phyloP scores from a whole-genome alignment of 192 early-diverging fungal species.

The Coemansia sp. region DNA sequence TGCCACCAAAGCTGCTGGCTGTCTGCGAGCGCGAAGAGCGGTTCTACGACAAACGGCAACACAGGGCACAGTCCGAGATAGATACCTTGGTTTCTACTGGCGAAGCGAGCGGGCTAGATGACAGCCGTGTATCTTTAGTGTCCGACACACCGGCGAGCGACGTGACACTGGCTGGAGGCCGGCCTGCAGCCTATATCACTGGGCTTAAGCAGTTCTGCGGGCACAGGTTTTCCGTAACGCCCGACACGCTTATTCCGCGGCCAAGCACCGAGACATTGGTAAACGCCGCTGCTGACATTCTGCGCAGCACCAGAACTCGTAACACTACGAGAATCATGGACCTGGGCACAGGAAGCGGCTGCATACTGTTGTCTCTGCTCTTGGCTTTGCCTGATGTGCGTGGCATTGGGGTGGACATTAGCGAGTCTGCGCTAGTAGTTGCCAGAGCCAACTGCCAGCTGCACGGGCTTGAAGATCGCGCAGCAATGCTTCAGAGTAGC shows the following conservation, averaged over 20 bases:
- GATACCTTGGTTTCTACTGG: constrained; percentile 1
- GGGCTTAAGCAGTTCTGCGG: constrained; percentile 58
- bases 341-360: constrained; percentile 74
- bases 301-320: neutral
- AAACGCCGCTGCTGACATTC: constrained; percentile 35
- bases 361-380: constrained; percentile 62
- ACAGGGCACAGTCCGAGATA: constrained; percentile 49
- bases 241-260: constrained; percentile 68
- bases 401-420: constrained; percentile 70
- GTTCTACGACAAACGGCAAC: constrained; percentile 48
- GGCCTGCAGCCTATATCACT: constrained; percentile 25
- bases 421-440: constrained; percentile 52
- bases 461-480: constrained; percentile 36
- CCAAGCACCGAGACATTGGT: constrained; percentile 68
- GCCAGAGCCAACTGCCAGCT: constrained; percentile 52
- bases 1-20: constrained; percentile 57
- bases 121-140: neutral
- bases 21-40: constrained; percentile 58
- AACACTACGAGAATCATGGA: constrained; percentile 52
- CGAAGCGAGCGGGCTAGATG: neutral
- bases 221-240: constrained; percentile 56
- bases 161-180: constrained; percentile 50
- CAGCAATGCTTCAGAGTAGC: constrained; percentile 36
- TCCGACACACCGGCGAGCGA: constrained; percentile 20
- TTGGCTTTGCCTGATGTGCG: constrained; percentile 11